Evolutionary conservation across 805 yeast genomes (phyloP).

Genomic region (Saccharomycopsis lassenensis): DNA sequence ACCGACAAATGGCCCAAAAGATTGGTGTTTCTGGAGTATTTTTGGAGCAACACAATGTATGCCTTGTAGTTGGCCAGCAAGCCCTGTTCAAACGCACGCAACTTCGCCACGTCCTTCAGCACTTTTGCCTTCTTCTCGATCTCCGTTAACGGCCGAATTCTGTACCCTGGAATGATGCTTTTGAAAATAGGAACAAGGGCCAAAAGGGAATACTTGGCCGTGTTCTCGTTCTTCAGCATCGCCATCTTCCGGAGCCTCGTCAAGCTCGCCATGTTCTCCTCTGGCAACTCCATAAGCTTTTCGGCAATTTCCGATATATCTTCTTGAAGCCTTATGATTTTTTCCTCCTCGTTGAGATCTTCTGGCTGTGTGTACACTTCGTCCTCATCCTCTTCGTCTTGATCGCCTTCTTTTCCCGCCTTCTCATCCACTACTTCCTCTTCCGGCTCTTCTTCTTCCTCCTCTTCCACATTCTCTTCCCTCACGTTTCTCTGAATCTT

Average conservation of each 20-base stretch:
- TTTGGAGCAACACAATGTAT: constrained; percentile 48
- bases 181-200: constrained; percentile 81
- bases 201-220: constrained; percentile 59
- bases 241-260: constrained; percentile 64
- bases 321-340: constrained; percentile 56
- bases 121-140: constrained; percentile 74
- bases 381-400: constrained; percentile 25
- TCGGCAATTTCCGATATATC: constrained; percentile 77
- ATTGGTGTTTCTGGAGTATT: constrained; percentile 28
- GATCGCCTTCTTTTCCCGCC: constrained; percentile 21
- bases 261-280: constrained; percentile 59
- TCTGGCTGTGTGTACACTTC: constrained; percentile 23
- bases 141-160: constrained; percentile 74
- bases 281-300: constrained; percentile 75
- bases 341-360: constrained; percentile 42
- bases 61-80: constrained; percentile 58
- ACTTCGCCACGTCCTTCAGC: constrained; percentile 65
- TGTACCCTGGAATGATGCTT: constrained; percentile 77
- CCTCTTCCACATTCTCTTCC: constrained; percentile 23
- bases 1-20: constrained; percentile 47
- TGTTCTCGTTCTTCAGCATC: constrained; percentile 51
- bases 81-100: constrained; percentile 73
- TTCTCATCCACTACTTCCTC: constrained; percentile 13
- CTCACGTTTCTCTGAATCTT: constrained; percentile 55
- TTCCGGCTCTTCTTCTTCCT: constrained; percentile 14